Evolutionary conservation across 805 yeast species (phyloP).

Genomic region (Zygotorulaspora sp.): DNA sequence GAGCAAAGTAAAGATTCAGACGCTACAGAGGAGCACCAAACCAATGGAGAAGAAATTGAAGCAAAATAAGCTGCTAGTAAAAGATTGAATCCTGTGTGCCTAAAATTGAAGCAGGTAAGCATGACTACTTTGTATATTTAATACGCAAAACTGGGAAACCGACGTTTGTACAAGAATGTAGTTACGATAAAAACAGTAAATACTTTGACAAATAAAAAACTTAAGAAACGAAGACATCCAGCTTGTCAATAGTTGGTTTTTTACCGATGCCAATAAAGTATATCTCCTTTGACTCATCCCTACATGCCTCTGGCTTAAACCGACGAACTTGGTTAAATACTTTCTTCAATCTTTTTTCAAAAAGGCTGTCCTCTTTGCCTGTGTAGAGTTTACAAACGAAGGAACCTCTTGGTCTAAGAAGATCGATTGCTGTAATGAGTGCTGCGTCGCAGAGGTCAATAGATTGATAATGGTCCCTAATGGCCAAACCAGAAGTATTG

Average conservation of each 20-base stretch:
- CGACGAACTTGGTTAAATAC: constrained; percentile 61
- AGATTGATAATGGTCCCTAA: constrained; percentile 77
- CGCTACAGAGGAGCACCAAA: constrained; percentile 3
- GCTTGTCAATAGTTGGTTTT: constrained; percentile 40
- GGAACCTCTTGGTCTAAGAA: constrained; percentile 65
- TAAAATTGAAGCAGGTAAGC: too few relatives aligned
- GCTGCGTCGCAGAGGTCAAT: constrained; percentile 92
- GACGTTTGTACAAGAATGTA: neutral
- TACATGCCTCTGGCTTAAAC: constrained; percentile 76
- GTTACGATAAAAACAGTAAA: neutral
- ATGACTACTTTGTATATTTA: constrained; percentile 1
- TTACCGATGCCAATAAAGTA: constrained; percentile 69
- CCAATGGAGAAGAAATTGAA: constrained; percentile 11
- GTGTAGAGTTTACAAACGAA: constrained; percentile 81
- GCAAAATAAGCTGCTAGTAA: constrained; percentile 1
- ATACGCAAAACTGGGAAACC: neutral
- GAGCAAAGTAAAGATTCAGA: constrained; percentile 9
- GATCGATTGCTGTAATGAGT: constrained; percentile 62
- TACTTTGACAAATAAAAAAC: neutral
- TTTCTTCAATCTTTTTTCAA: constrained; percentile 54
- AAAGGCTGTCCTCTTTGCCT: constrained; percentile 67
- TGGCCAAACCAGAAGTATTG: constrained; percentile 78
- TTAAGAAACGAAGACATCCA: constrained; percentile 38
- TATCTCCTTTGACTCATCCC: constrained; percentile 75
- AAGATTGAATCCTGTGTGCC: too few relatives aligned